phyloP scores from a whole-genome alignment of 1,139 yeast species.

The Waltiozyma solani region DNA sequence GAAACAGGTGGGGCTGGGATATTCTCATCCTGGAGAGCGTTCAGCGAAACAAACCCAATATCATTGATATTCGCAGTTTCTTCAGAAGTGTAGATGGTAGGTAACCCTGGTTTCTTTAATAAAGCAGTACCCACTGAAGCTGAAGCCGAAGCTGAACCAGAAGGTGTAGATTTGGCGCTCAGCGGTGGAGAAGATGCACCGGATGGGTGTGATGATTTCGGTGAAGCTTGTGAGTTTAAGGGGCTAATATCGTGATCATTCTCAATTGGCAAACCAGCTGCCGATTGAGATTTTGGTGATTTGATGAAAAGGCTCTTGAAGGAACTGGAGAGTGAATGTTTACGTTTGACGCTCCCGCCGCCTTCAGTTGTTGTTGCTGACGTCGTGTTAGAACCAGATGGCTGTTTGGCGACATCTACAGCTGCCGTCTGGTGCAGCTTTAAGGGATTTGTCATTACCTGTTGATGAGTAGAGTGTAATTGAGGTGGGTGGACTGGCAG shows the following conservation, averaged over 20 bases:
- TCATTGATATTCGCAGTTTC: not conserved
- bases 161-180: not conserved
- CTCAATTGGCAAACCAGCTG: not conserved
- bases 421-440: no score
- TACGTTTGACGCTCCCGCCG: constrained; percentile 3
- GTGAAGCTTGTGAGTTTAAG: not conserved
- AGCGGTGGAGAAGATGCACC: not conserved
- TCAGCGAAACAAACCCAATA: not conserved
- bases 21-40: not conserved
- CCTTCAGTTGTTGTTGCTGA: no score
- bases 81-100: not conserved
- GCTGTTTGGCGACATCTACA: no score
- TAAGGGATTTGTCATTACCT: no score
- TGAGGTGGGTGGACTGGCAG: no score
- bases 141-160: not conserved
- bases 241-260: not conserved
- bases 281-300: constrained; percentile 1
- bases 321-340: constrained; percentile 13
- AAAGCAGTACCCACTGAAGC: no score
- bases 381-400: no score
- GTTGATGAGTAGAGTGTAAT: no score
- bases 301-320: constrained; percentile 13
- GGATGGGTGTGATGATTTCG: not conserved
- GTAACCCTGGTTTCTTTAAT: not conserved
- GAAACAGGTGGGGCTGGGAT: not conserved